Evolutionary conservation across 192 early-diverging fungal genomes (phyloP), one percentile per base, ranked within the genome.

Genomic region (Coemansia sp.): DNA sequence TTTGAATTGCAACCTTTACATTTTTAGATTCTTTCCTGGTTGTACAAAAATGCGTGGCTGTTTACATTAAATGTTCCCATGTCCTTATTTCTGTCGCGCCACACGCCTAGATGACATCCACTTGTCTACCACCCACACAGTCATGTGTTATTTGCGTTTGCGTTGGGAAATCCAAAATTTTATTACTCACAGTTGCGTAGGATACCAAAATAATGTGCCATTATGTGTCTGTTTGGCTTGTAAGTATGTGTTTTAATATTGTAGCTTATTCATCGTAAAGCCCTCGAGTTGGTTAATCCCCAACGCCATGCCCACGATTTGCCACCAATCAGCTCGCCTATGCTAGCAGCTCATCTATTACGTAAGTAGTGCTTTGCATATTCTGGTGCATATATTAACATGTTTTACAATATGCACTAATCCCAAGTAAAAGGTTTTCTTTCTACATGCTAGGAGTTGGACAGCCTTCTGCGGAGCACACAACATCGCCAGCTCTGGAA

Each of bases 251-350:
- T 19, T 32, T 33, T 23, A 21, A 59, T 33, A 22, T 23, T 62
- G 63, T 65, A 80, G 77, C 58, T 80, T 71, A 80, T 80, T 71
- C 77, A 68, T 29, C 55, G 77, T 46, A 56, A 65, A 51, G 77
- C 77, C 6, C 52, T 74, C 50, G 72, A 80, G 59, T 54, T 80
- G 52, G 65, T 71, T 23, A 71, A 64, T 21, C 77, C 77, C 24
- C 54, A 62, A 22, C 68, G 68, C 5, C 68, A 68, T 52, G 55
- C 71, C 14, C 55, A 66, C 21, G 77, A 74, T 36, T 59, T 80
- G 19, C 77, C 77, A n/a, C 77, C 77, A 10, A 79, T 79, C 21
- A 72, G 64, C 33, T 70, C 71, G 14, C 77, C 77, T 11, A 30
- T 74, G 23, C 64, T 74, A 24, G 42, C 72, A 3, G 54, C 65